phyloP scores from a whole-genome alignment of 371 early-diverging fungal genomes.

The Apophysomyces variabilis region DNA sequence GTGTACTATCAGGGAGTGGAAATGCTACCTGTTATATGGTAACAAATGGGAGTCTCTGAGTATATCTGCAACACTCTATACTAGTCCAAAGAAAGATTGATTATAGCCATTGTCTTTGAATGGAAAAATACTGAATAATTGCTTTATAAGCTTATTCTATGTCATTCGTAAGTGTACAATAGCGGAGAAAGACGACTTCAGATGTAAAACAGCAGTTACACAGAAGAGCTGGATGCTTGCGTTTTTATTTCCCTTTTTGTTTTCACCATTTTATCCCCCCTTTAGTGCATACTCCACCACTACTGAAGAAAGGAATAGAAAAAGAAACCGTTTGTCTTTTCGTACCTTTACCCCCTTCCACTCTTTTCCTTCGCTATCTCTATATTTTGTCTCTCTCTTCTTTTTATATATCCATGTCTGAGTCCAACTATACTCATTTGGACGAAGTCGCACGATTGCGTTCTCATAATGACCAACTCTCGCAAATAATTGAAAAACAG shows the following conservation, averaged over 20 bases:
- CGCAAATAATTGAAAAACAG: conserved; percentile 91
- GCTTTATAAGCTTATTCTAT: too few species aligned
- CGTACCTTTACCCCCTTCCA: conserved; percentile 8
- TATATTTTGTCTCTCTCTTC: neutral
- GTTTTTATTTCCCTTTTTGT: conserved; percentile 7
- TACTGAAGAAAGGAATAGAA: conserved; percentile 2
- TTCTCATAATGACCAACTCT: conserved; percentile 84
- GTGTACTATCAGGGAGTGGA: too few species aligned
- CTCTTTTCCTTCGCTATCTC: neutral
- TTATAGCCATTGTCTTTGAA: too few species aligned
- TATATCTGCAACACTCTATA: too few species aligned
- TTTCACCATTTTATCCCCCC: neutral
- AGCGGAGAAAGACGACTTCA: too few species aligned
- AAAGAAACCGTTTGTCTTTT: conserved; percentile 1
- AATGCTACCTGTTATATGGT: too few species aligned
- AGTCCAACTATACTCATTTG: conserved; percentile 7
- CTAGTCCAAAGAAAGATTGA: too few species aligned
- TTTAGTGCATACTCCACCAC: neutral
- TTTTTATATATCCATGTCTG: neutral
- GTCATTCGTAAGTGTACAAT: too few species aligned
- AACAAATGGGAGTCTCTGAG: too few species aligned
- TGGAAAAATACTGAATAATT: too few species aligned
- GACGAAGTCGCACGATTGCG: conserved; percentile 35
- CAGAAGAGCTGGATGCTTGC: neutral
- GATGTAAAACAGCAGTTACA: neutral